Evolutionary conservation across 768 basidiomycete species (phyloP), one percentile per base, ranked within the genome.

Genomic region (Porpolomopsis calyptriformis): DNA sequence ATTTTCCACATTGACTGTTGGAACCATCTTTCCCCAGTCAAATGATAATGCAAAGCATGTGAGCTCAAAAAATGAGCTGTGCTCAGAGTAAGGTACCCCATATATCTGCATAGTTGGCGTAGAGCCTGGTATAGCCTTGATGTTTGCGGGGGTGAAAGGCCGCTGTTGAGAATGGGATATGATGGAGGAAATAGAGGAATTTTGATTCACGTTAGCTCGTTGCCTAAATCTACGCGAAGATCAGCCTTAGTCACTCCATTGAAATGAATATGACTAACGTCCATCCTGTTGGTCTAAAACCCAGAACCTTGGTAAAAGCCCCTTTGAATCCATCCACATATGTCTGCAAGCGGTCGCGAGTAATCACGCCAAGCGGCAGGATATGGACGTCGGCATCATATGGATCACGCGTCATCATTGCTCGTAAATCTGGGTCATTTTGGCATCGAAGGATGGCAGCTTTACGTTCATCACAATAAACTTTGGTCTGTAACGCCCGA

Each of bases 251-350:
- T n/a, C 43, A 58, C 12, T 26, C 43, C 26, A 40, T 23, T 10
- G 9, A 38, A 12, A 23, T 8, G 16, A 19, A 36, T 7, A 10
- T 2, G n/a, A 74, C 87, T 59, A 49, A 96, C 79, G 89, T 87
- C 94, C 94, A 98, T 27, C 96, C 96, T 0, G 96, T 98, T 0
- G 96, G 96, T 47, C 93, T 68, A 53, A 98, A 85, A 0, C 84
- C 93, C 10, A 96, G 70, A 1, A 78, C 76, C 44, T 75, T 79
- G 40, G 71, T 74, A 58, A 83, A 98, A 10, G 66, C 70, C 4
- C 78, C 78, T 44, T 82, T 77, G 57, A 81, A 89, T 4, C 77
- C 77, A 35, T 80, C 78, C 18, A 88, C 65, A 56, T 99, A 98
- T 2, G 66, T 63, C 57, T 79, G 78, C 26, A 99, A 71, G 46